phyloP scores from a whole-genome alignment of 1,284 basidiomycete species.

The Xanthoconium separans region DNA sequence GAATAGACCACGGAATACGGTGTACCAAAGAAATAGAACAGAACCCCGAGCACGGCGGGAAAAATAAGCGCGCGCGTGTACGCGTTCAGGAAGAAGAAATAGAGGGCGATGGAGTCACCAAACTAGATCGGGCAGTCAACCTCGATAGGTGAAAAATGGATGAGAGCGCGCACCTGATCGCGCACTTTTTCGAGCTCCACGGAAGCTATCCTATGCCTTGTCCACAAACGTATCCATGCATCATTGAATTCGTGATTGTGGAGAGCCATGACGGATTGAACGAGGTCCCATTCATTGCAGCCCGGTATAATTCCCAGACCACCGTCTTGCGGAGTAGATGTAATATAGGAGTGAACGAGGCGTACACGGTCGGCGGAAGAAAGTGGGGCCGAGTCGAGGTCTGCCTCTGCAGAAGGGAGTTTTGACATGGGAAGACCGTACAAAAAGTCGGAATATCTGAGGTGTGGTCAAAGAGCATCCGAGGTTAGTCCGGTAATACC shows the following conservation, averaged over 20 bases:
- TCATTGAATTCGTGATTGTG: slow-evolving; percentile 82
- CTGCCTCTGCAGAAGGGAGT: slow-evolving; percentile 40
- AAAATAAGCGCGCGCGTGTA: slow-evolving; percentile 80
- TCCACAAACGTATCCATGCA: slow-evolving; percentile 34
- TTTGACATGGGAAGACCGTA: slow-evolving; percentile 59
- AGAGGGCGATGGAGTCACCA: slow-evolving; percentile 86
- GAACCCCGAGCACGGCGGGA: slow-evolving; percentile 60
- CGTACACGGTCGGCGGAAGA: slow-evolving; percentile 75
- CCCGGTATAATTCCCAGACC: slow-evolving; percentile 79
- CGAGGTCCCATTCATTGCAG: slow-evolving; percentile 70
- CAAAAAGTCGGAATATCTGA: slow-evolving; percentile 61
- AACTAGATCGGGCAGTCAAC: slow-evolving; percentile 49
- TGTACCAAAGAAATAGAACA: slow-evolving; percentile 62
- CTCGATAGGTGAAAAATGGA: not conserved
- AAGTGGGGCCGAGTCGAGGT: slow-evolving; percentile 45
- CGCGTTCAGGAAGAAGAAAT: slow-evolving; percentile 84
- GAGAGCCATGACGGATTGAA: slow-evolving; percentile 79
- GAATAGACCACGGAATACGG: slow-evolving; percentile 83
- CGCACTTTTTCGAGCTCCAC: slow-evolving; percentile 41
- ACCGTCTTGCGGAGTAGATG: slow-evolving; percentile 66
- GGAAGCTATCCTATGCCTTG: slow-evolving; percentile 28
- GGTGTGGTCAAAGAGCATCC: slow-evolving; percentile 9
- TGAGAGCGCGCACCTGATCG: slow-evolving; percentile 34
- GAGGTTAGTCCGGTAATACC: not conserved
- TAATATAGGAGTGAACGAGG: slow-evolving; percentile 76